Evolutionary conservation across 176 grass and related monocot species (phyloP).

Genomic region (Thinopyrum elongatum): DNA sequence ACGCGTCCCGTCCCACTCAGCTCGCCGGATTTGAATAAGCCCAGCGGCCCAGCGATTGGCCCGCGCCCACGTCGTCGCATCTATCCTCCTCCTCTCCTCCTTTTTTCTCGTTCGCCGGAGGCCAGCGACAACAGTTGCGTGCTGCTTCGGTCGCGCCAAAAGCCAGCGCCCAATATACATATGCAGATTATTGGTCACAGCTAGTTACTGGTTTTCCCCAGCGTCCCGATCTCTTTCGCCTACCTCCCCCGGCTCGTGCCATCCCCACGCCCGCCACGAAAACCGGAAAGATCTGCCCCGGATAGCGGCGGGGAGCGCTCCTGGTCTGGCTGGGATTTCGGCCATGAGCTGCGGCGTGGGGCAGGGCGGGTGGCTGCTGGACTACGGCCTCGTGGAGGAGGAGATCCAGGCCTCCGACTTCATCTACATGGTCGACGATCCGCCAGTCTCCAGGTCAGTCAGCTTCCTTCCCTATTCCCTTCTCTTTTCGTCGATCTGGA

Average conservation of each 20-base stretch:
- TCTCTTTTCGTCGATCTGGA: not conserved
- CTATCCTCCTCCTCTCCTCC: not conserved
- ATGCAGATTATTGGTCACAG: too few species aligned
- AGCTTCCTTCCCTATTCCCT: not conserved
- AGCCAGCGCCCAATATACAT: not conserved
- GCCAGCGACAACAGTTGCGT: not conserved
- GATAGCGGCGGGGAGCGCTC: not conserved
- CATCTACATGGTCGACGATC: conserved; percentile 74
- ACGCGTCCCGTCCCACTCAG: not conserved
- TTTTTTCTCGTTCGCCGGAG: too few species aligned
- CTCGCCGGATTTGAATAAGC: not conserved
- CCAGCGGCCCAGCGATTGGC: not conserved
- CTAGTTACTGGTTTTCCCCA: not conserved
- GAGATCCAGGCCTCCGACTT: conserved; percentile 62
- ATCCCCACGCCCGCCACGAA: conserved; percentile 7
- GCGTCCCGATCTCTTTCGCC: not conserved
- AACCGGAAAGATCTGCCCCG: not conserved
- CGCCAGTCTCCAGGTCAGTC: conserved; percentile 52
- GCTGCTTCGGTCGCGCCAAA: conserved; percentile 13
- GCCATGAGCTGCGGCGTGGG: conserved; percentile 40
- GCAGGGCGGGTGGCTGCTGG: conserved; percentile 64
- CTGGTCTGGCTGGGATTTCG: not conserved
- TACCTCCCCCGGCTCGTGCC: conserved; percentile 5
- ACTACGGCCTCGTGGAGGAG: conserved; percentile 66
- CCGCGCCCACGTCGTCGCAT: not conserved